A percentile compares a stretch with the other conserved stretches of the same genome.
Evolutionary conservation across 2,329 filamentous ascomycete genomes (phyloP).

Genomic region (Pseudogymnoascus sp.): DNA sequence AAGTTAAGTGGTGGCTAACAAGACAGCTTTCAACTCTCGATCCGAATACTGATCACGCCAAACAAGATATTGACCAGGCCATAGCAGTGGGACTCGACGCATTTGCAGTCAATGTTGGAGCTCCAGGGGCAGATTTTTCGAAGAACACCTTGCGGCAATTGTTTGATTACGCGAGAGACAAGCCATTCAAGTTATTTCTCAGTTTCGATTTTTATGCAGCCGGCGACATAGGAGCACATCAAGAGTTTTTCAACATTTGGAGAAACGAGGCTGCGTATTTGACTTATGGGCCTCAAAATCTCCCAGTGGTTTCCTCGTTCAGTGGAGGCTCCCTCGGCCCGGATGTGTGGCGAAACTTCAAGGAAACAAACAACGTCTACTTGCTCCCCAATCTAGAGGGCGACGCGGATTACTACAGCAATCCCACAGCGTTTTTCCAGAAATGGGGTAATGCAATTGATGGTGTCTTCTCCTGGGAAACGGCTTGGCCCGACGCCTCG

Average conservation of each 20-base stretch:
- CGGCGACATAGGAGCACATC: slow-evolving; percentile 12
- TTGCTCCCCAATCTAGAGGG: slow-evolving; percentile 31
- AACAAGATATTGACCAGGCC: slow-evolving; percentile 9
- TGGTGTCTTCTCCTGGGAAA: slow-evolving; percentile 34
- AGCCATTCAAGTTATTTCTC: slow-evolving; percentile 32
- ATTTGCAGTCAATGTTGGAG: slow-evolving; percentile 32
- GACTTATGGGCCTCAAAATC: slow-evolving; percentile 22
- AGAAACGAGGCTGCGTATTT: slow-evolving; percentile 26
- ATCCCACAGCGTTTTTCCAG: slow-evolving; percentile 23
- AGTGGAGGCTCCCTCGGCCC: slow-evolving; percentile 20
- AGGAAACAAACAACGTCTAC: slow-evolving; percentile 24
- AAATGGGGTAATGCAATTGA: slow-evolving; percentile 29
- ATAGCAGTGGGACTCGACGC: slow-evolving; percentile 16
- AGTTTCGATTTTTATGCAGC: slow-evolving; percentile 30
- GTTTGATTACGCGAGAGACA: slow-evolving; percentile 26
- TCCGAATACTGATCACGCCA: background rate
- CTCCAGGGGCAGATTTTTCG: slow-evolving; percentile 23
- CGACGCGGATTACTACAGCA: slow-evolving; percentile 28
- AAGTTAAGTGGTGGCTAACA: background rate
- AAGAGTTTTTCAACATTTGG: slow-evolving; percentile 20
- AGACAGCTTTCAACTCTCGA: background rate
- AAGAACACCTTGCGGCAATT: slow-evolving; percentile 24
- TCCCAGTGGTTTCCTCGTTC: slow-evolving; percentile 30
- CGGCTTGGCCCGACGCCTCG: slow-evolving; percentile 29
- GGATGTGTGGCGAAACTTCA: slow-evolving; percentile 26